Base-by-base conservation (phyloP, 177 flowering plant genomes). In the Vitis hybrid region DNA sequence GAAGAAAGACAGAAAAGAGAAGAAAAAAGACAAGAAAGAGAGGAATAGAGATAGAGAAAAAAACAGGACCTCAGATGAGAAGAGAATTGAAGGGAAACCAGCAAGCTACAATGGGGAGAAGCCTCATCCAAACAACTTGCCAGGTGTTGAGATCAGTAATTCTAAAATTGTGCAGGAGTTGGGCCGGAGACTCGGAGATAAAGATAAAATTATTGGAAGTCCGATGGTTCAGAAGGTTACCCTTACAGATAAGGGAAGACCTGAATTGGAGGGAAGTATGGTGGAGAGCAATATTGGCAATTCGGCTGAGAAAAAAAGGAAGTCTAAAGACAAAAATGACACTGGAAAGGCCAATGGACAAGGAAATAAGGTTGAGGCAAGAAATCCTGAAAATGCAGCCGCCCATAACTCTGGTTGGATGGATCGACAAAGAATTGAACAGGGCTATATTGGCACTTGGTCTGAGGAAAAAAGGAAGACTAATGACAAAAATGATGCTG, bases 41-140 rank as follows among this genome's bases (percentile, higher is more conserved):
- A 81, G 64, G 68, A 69, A 71, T 13, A 71, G 27, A 67, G 64
- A 74, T 8, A 77, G 71, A 60, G 84, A 73, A 6, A 75, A 70
- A 58, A 56, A 27, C 18, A 27, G n/a, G 54, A 59, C 55, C 30
- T 66, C 66, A 8, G 75, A 56, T 32, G 82, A 64, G 66, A 72
- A 79, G 61, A 72, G 40, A 49, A 27, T 18, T 71, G 62, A 9
- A 30, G 73, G 55, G 50, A 65, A 66, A 48, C 48, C 61, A 24
- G 74, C 69, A 51, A 50, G 61, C 40, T 49, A 49, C 8, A 71
- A 67, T 65, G 73, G 56, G 46, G 67, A 69, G 64, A 78, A 58
- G 40, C 66, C 66, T 63, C 75, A 48, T 62, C 30, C 75, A 52
- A 66, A 46, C 19, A 61, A 62, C 66, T 11, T 52, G 21, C 75